These are phyloP conservation scores for Penicillium goetzii DNA, from an alignment of 495 filamentous ascomycete genomes.

Conservation along the genomic window DNA sequence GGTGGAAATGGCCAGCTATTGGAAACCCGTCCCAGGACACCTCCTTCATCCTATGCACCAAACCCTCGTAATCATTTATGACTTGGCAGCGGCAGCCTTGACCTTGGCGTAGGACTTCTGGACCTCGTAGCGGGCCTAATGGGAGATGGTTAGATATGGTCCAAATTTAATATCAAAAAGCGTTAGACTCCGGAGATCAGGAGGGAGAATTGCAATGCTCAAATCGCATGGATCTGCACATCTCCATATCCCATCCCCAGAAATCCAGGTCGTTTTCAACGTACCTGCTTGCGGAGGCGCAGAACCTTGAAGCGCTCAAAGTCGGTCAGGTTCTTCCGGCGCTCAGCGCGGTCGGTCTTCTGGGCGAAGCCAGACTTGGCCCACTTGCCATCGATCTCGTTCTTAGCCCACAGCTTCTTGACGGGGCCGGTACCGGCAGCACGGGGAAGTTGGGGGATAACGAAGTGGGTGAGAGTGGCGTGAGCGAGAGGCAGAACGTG, in stretches of 20 bases:
- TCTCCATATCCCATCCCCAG: slow-evolving; percentile 1
- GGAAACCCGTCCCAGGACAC: slow-evolving; percentile 53
- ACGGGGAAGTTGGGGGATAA: slow-evolving; percentile 85
- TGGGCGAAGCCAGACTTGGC: slow-evolving; percentile 85
- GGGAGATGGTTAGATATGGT: slow-evolving; percentile 23
- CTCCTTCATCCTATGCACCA: slow-evolving; percentile 54
- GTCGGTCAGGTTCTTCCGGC: slow-evolving; percentile 89
- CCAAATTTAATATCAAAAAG: not conserved
- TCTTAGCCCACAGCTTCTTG: slow-evolving; percentile 82
- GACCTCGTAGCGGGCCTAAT: slow-evolving; percentile 85
- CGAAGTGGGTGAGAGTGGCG: slow-evolving; percentile 86
- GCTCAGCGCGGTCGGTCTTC: slow-evolving; percentile 78
- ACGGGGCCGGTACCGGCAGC: slow-evolving; percentile 81
- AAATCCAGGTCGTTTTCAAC: slow-evolving; percentile 29
- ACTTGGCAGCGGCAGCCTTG: slow-evolving; percentile 58
- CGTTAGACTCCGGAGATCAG: not conserved
- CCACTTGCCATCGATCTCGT: slow-evolving; percentile 90
- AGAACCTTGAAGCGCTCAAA: slow-evolving; percentile 99
- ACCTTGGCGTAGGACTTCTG: slow-evolving; percentile 89
- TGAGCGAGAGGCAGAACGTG: slow-evolving; percentile 78
- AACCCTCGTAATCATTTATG: slow-evolving; percentile 54
- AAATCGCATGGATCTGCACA: slow-evolving; percentile 9
- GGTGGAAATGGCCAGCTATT: slow-evolving; percentile 48
- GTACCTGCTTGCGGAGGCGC: slow-evolving; percentile 93
- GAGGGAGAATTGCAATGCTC: not conserved